phyloP scores from a whole-genome alignment of 1,284 basidiomycete genomes.

The Naganishia albida region DNA sequence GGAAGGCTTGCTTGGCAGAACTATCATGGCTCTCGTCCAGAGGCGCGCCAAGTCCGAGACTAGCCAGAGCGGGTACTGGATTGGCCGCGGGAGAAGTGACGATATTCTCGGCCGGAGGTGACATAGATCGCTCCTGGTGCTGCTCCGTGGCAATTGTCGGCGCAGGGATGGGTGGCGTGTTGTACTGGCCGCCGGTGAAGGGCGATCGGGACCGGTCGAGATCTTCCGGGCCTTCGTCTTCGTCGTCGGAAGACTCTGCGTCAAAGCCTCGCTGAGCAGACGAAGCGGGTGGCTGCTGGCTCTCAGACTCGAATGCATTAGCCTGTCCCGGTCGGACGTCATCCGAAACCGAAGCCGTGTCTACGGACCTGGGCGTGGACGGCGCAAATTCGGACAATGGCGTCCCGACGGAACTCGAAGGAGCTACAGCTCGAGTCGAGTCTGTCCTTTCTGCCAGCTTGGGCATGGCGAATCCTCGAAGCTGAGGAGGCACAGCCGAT shows the following conservation, averaged over 20 bases:
- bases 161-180: background rate
- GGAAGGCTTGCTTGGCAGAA: background rate
- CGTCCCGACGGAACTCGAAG: constrained; percentile 39
- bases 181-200: constrained; percentile 20
- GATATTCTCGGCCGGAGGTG: too few relatives aligned
- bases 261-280: constrained; percentile 18
- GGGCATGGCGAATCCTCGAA: constrained; percentile 6
- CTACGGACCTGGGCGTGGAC: constrained; percentile 22
- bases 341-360: constrained; percentile 15
- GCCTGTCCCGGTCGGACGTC: background rate
- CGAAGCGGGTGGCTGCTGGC: background rate
- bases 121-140: background rate
- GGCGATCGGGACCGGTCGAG: constrained; percentile 44
- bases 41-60: constrained; percentile 21
- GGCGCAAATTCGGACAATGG: constrained; percentile 34
- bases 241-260: constrained; percentile 47
- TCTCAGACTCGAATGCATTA: too few relatives aligned
- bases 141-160: background rate
- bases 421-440: constrained; percentile 46
- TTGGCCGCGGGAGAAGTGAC: background rate
- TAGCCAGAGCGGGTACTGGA: constrained; percentile 10
- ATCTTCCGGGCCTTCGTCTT: constrained; percentile 54
- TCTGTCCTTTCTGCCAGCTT: constrained; percentile 35
- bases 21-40: background rate
- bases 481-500: constrained; percentile 22